Base-by-base conservation (phyloP, 768 basidiomycete genomes). In the Kwoniella botswanensis region DNA sequence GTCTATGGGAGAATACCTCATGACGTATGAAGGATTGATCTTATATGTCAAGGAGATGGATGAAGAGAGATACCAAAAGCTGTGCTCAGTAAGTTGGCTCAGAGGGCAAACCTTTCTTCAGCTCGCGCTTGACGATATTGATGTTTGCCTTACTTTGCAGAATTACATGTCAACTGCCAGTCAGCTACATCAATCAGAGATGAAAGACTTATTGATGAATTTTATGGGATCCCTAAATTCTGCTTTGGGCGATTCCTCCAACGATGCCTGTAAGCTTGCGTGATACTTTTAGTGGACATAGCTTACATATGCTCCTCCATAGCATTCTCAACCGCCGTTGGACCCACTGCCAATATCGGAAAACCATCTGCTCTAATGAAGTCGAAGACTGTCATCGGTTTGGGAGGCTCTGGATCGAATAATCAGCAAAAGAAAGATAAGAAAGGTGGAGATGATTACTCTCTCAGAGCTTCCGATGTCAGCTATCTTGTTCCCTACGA, bases 41-140 rank as follows among this genome's bases (percentile, higher is more conserved):
- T 86, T 98, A 18, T 98, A 96, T 80, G 84, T 98, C 67, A 95
- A 93, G 82, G 96, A 98, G 85, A 96, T 98, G 92, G 94, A 97
- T 71, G 93, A 97, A 82, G 85, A 84, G 65, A 84, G 92, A 24
- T 98, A 98, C 81, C 91, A 90, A 54, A 93, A 92, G 79, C 85
- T 98, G 41, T 98, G 94, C 79, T 93, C 91, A 50, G 96, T 96
- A 78, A 67, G 91, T 87, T 10, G 52, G 42, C 22, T 56, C 13
- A 2, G 11, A 46, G 4, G 44, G 44, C 17, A 7, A 35, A 0
- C 4, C 2, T 17, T 0, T 22, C 5, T 63, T 50, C 21, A 44
- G n/a, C 58, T 1, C 17, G 15, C 9, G 12, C 50, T 15, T 52
- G 15, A 52, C 12, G 17, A 21, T 21, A 22, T 2, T 58, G 15